Evolutionary conservation across 2,329 filamentous ascomycete species (phyloP), one percentile per base, ranked within the genome.

Genomic region (Hypoxylon sp.): DNA sequence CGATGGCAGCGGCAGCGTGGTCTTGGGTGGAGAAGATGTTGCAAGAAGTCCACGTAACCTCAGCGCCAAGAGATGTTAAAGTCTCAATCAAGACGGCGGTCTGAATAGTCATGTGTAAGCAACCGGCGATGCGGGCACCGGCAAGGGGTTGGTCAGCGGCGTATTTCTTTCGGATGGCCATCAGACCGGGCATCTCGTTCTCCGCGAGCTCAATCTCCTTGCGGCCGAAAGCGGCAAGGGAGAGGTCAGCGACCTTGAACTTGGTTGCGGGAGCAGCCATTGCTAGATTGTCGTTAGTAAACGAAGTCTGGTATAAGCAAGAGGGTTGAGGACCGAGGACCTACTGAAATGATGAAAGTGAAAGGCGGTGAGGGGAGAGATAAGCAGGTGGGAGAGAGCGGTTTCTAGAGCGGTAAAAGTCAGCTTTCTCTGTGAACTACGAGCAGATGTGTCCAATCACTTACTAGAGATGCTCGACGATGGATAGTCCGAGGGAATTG

Each of bases 11-110:
- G 60, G 96, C 96, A 78, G 96, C 96, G 85, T 98, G 95, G 86
- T 98, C 96, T 85, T 98, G 95, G 77, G 95, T 98, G 82, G 92
- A 96, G 91, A 98, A 99, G 85, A 99, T 98, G 90, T 99, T 98
- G 92, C 96, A 99, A 77, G 92, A 96, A 69, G 95, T 92, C 96
- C 96, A 98, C 81, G 96, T 99, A 78, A 98, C 92, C 89, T 98
- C 96, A 78, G 96, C 96, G 85, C 96, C 96, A 78, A 99, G 93
- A 75, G 91, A 87, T 79, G 88, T 92, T 80, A 99, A 91, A 74
- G 96, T 99, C 91, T 99, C 96, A 84, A 99, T 99, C 79, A 99
- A 91, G 80, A 99, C 96, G 77, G 96, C 96, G 74, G 96, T 99
- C 88, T 99, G 96, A 86, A 99, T 98, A 82, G 96, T 98, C 95